Percentiles rank a stretch among this genome's conserved stretches.
Evolutionary conservation across 441 rosid genomes (phyloP).

Genomic region (Cnidoscolus chayamansa): DNA sequence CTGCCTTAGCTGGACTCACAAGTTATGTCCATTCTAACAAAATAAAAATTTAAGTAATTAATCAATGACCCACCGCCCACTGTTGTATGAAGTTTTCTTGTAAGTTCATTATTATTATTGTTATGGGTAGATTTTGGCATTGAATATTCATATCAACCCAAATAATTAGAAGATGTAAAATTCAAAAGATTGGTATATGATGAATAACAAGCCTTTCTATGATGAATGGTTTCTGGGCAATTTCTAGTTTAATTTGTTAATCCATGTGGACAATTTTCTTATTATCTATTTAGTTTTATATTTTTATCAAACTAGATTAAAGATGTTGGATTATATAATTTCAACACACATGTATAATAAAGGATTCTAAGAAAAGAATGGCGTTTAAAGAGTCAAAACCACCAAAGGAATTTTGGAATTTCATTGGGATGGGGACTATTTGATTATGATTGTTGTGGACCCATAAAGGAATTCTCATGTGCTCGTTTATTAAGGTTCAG

Average conservation of each 20-base stretch:
- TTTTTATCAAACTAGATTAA: too few species aligned
- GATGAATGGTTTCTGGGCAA: too few species aligned
- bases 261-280: too few species aligned
- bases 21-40: neutral
- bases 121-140: too few species aligned
- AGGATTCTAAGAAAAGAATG: neutral
- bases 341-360: neutral
- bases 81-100: neutral
- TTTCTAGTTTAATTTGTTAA: too few species aligned
- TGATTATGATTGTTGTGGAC: slow-evolving; percentile 12
- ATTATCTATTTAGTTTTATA: too few species aligned
- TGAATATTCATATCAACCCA: too few species aligned
- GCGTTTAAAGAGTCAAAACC: slow-evolving; percentile 2
- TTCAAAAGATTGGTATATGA: too few species aligned
- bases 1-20: neutral
- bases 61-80: neutral
- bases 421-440: neutral
- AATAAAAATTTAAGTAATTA: too few species aligned
- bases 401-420: slow-evolving; percentile 8
- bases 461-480: slow-evolving; percentile 17
- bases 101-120: too few species aligned
- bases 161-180: too few species aligned
- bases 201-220: too few species aligned
- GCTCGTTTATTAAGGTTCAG: slow-evolving; percentile 17
- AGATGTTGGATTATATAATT: neutral